Conservation (phyloP, 345 rosid genomes). For the Hibiscus mutabilis region DNA sequence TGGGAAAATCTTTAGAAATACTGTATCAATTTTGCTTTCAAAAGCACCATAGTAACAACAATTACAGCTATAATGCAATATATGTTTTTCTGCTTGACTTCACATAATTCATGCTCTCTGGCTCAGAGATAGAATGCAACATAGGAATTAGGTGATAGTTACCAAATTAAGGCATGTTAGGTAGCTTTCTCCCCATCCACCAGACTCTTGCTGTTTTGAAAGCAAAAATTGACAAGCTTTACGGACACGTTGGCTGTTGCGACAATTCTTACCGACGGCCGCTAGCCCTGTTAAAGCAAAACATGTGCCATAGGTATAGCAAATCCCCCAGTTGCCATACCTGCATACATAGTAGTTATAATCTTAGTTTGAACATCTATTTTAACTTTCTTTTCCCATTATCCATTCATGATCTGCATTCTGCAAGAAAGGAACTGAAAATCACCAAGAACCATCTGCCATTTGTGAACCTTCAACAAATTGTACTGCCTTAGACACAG, state of each 20-base stretch:
- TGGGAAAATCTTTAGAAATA: background rate
- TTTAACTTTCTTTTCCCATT: background rate
- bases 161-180: background rate
- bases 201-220: background rate
- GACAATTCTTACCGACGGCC: slow-evolving; percentile 2
- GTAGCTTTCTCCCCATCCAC: slow-evolving; percentile 14
- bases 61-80: background rate
- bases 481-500: slow-evolving; percentile 11
- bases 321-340: slow-evolving; percentile 10
- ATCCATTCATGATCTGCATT: background rate
- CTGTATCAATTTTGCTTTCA: background rate
- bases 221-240: slow-evolving; percentile 5
- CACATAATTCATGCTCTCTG: background rate
- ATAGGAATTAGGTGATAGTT: background rate
- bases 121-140: background rate
- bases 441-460: slow-evolving; percentile 6
- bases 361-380: background rate
- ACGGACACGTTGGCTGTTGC: slow-evolving; percentile 2
- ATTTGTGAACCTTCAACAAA: background rate
- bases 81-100: background rate
- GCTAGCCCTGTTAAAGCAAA: slow-evolving; percentile 8
- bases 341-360: background rate
- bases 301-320: slow-evolving; percentile 10
- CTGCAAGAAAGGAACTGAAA: background rate
- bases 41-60: background rate